Base-by-base conservation (phyloP, 2,329 filamentous ascomycete species). In the Orbilia oligospora region DNA sequence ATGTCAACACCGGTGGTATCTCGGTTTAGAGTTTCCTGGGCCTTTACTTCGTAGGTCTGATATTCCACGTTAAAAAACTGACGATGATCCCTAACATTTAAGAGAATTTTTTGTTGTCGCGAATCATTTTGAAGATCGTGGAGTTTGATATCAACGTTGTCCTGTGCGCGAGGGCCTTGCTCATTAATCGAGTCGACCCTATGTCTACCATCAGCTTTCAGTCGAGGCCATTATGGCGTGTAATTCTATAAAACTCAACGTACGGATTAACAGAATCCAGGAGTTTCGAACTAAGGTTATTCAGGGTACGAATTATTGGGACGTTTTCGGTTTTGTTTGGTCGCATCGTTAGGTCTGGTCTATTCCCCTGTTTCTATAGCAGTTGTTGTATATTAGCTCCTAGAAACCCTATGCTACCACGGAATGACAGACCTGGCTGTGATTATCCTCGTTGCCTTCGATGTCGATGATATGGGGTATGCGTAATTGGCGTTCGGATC, bases 381-480 rank as follows among this genome's bases (percentile, higher is more conserved):
- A 46, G 93, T 81, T 5, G 41, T 53, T 20, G n/a, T 51, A 46
- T 18, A 53, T 65, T 33, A 69, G 64, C 20, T 27, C 10, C 18
- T n/a, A 12, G 36, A 6, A 14, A 9, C 12, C 18, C 16, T 5
- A 10, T 3, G 12, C 27, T 16, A 12, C 5, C 44, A 56, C 16
- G 41, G 10, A 41, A 30, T 10, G 14, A 65, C 66, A 9, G 44
- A 81, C 80, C 53, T 79, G 81, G 30, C 94, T 97, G 84, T 97
- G 91, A 82, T 99, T 95, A 84, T 96, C 93, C 85, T 98, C 96
- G 83, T 99, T 99, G 33, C 92, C 96, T 83, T 95, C 93, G 27
- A 99, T 85, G 83, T 99, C 92, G 81, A 99, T 94, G 80, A 97
- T 94, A 82, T 94, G 91, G 0, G 96, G 94, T 20, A 99, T 90